Evolutionary conservation across 2,329 filamentous ascomycete species (phyloP), one percentile per base, ranked within the genome.

Genomic region (Clonostachys byssicola): DNA sequence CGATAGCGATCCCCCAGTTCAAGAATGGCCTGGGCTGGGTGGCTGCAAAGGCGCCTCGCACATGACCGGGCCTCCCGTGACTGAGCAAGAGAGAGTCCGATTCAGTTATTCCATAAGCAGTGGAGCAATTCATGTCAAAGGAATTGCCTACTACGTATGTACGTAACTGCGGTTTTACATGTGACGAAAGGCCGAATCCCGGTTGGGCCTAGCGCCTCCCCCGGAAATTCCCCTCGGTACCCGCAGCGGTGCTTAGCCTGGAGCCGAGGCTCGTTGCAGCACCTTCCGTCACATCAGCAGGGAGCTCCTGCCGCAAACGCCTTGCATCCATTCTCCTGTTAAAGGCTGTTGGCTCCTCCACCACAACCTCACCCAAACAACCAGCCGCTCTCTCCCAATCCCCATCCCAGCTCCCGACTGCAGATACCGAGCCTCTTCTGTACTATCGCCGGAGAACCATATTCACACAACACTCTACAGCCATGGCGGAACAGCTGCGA

Each of bases 401-500:
- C 34, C 34, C 40, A 23, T 43, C 42, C 43, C n/a, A 39, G 47
- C 16, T 13, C n/a, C 45, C 44, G 36, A 39, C 33, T 30, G 30
- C 16, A 17, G 17, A 46, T 38, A 47, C 30, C 41, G 16, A 30
- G 23, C 23, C 23, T 30, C 23, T 30, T 30, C 23, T 30, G 9
- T 30, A 30, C 23, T 30, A 34, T 34, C 36, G 17, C 18, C n/a
- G 39, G 12, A 47, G 40, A 43, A 30, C 9, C 2, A 30, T 30
- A 30, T 10, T 30, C 46, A 50, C 55, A 52, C 52, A 56, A 45
- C 43, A 51, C 23, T 30, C 41, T 50, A 42, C 50, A 63, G 69
- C 53, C 78, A 88, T 86, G 84, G 75, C 72, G 54, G 71, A 71
- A 48, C 80, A 88, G 67, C 74, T 95, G 62, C 81, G 90, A 64